Conservation (phyloP, 139 green algal genomes). For the Bryopsis sp. region DNA sequence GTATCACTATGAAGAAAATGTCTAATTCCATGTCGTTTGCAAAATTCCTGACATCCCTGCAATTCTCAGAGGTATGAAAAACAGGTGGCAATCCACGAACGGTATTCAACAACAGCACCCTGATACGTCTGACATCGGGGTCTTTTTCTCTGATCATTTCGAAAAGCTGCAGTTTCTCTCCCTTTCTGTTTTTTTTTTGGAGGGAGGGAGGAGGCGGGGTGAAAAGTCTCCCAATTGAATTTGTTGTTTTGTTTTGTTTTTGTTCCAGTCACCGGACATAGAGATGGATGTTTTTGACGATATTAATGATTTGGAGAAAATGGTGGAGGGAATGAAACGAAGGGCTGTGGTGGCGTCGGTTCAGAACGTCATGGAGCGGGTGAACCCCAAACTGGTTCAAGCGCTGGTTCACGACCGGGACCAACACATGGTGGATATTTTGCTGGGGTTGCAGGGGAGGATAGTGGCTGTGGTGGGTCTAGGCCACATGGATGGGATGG, state of each 20-base stretch:
- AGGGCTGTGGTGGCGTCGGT: constrained; percentile 30
- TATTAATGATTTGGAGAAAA: constrained; percentile 10
- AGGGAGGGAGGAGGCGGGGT: too few species aligned
- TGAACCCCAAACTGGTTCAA: constrained; percentile 32
- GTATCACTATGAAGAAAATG: background rate
- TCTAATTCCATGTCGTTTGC: constrained; percentile 6
- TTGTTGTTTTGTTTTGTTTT: background rate
- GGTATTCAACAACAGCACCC: too few species aligned
- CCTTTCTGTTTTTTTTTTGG: too few species aligned
- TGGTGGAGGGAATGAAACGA: constrained; percentile 15
- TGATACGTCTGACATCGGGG: too few species aligned
- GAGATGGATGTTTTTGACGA: constrained; percentile 9
- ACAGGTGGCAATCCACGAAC: too few species aligned
- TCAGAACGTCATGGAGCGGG: constrained; percentile 24
- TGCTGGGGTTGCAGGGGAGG: constrained; percentile 26
- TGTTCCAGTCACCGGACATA: background rate
- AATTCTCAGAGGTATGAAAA: constrained; percentile 5
- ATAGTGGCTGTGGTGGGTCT: constrained; percentile 48
- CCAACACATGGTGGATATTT: constrained; percentile 30
- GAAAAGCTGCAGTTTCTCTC: too few species aligned
- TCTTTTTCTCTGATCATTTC: too few species aligned
- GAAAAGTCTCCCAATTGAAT: too few species aligned
- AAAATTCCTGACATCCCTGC: background rate
- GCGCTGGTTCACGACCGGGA: constrained; percentile 43
- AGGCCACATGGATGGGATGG: constrained; percentile 50